Evolutionary conservation across 2,329 filamentous ascomycete species (phyloP), one percentile per base, ranked within the genome.

Genomic region (Pseudovirgaria hyperparasitica): DNA sequence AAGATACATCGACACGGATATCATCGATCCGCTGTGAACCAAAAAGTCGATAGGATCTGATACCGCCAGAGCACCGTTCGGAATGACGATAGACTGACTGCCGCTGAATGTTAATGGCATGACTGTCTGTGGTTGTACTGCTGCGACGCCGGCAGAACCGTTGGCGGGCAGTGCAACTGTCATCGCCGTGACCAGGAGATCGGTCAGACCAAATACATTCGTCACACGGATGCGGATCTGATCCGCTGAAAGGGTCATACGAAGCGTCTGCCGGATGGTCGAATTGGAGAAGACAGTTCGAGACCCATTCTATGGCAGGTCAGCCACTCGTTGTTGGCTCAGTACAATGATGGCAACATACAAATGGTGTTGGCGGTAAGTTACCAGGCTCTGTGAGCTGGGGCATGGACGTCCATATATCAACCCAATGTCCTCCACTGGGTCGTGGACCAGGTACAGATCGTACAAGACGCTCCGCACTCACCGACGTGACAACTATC

Each of bases 341-440:
- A 11, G 17, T 29, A 15, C 19, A 14, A 13, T 29, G 23, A 23
- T 10, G 13, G 11, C 22, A 11, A 30, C 40, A 20, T 41, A 49
- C 46, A 41, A 72, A 79, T 22, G 71, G 68, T 3, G 62, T 45
- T 1, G 67, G 65, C 7, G 74, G 73, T 12, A 79, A 57, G 36
- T 78, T 79, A 24, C 52, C 57, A 7, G 61, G 63, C 40, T 79
- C 74, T 2, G 70, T 70, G 21, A 75, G 52, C 43, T 78, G 72
- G 0, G 72, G 72, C 72, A 77, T 77, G 3, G 70, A 60, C 0
- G 68, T 66, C 74, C 73, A 79, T 2, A 67, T 71, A 35, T 67
- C 64, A 9, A 75, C 60, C 72, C 72, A 77, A 34, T 68, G 63
- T 24, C 59, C 48, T n/a, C n/a, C n/a, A n/a, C n/a, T n/a, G n/a